phyloP scores from a whole-genome alignment of 768 basidiomycete species.

The Udeniomyces megalosporus region DNA sequence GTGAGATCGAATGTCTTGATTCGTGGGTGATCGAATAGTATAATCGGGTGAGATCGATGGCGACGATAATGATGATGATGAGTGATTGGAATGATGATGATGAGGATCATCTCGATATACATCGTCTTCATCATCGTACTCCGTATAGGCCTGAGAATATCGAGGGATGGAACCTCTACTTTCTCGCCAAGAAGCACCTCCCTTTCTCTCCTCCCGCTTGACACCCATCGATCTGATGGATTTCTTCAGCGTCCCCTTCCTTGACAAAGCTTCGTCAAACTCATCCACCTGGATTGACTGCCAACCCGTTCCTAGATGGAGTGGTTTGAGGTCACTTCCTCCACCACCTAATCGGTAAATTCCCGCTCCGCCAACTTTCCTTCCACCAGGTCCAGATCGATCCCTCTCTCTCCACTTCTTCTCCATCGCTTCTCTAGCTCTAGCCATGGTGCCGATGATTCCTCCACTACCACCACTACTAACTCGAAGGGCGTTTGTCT shows the following conservation, averaged over 20 bases:
- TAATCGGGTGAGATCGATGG: background rate
- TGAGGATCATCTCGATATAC: background rate
- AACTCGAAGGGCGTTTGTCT: background rate
- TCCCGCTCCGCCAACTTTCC: background rate
- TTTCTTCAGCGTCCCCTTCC: background rate
- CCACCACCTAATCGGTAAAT: background rate
- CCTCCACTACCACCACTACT: slow-evolving; percentile 1
- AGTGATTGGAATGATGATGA: no score
- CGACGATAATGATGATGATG: background rate
- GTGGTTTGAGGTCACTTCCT: background rate
- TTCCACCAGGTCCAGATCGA: background rate
- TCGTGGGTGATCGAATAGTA: background rate
- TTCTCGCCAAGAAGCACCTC: background rate
- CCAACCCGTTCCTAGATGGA: background rate
- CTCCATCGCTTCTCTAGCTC: slow-evolving; percentile 1
- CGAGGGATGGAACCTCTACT: no score
- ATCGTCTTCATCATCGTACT: no score
- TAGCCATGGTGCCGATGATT: slow-evolving; percentile 1
- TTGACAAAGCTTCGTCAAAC: background rate
- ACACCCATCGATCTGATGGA: background rate
- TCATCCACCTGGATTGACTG: background rate
- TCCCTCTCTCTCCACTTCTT: background rate
- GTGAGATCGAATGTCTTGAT: background rate
- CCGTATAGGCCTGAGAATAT: no score
- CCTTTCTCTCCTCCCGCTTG: no score